Percentiles rank a stretch among this genome's conserved stretches.
phyloP scores from a whole-genome alignment of 129 eudicot species.

The Kitagawia praeruptora region DNA sequence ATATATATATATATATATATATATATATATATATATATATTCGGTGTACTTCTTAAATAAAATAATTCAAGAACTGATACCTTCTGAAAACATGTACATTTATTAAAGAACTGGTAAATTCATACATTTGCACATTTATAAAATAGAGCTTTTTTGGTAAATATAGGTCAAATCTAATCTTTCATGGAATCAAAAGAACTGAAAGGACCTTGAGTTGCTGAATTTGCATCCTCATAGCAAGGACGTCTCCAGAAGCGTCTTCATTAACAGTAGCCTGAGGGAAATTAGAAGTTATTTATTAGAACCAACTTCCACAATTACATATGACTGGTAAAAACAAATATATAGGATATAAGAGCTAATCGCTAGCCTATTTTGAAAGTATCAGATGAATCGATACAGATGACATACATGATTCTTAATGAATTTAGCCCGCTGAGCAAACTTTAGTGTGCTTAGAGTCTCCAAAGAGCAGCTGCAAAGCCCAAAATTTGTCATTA shows the following conservation, averaged over 20 bases:
- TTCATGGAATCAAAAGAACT: not conserved
- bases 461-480: constrained; percentile 97
- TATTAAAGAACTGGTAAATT: not conserved
- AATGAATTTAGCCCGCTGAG: constrained; percentile 96
- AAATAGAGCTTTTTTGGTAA: not conserved
- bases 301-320: not conserved
- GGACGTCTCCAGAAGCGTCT: constrained; percentile 99
- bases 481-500: constrained; percentile 6
- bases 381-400: not conserved
- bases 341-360: not conserved
- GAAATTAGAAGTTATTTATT: not conserved
- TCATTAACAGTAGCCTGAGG: constrained; percentile 88
- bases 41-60: too few relatives aligned
- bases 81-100: not conserved
- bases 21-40: not conserved
- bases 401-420: constrained; percentile 79
- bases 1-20: not conserved
- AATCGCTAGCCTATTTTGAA: not conserved
- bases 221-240: constrained; percentile 91
- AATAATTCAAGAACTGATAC: not conserved
- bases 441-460: constrained; percentile 92
- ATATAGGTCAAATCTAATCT: not conserved
- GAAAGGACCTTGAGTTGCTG: constrained; percentile 80
- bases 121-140: not conserved
- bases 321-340: not conserved